Evolutionary conservation across 139 green algal genomes (phyloP), one percentile per base, ranked within the genome.

Genomic region (Auxenochlorella pyrenoidosa): DNA sequence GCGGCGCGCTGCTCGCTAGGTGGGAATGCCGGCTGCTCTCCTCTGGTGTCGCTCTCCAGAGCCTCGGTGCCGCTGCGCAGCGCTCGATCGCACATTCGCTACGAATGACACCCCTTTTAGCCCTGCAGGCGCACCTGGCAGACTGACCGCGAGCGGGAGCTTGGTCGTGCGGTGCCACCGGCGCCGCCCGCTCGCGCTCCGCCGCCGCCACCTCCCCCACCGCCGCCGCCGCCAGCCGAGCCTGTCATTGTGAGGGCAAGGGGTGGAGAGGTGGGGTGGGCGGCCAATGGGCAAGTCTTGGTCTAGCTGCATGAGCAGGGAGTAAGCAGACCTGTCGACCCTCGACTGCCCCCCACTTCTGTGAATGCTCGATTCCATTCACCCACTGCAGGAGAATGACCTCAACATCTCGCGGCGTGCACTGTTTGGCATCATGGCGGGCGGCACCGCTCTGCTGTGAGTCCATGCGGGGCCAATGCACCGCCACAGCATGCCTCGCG

Each of bases 391-490:
- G 60, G 75, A 90, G 41, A 84, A 66, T 13, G 76, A 86, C 6
- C 26, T 80, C 41, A 82, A 82, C 28, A 76, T 86, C 15, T 88
- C 72, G 36, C 75, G 80, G 30, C 79, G 82, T 22, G 47, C 44
- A 24, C 75, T 89, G 40, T 70, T 85, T n/a, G 88, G 22, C 18
- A 81, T 89, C 66, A 84, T 93, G 88, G 10, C 89, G 19, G 90
- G 85, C 54, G 90, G 88, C 83, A 82, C 85, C 0, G 41, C 54
- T 0, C 34, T 81, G 30, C 89, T 54, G 73, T 71, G 63, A 28
- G 22, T 68, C 22, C 60, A 68, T 8, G 60, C 60, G 19, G 22
- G 5, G 60, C 16, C 60, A 4, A 6, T 12, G 8, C 3, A 5
- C 60, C 60, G 19, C 60, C 60, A 68, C 60, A 54, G 47, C 47